Evolutionary conservation across 495 filamentous ascomycete species (phyloP).

Genomic region (Recurvomyces mirabilis): DNA sequence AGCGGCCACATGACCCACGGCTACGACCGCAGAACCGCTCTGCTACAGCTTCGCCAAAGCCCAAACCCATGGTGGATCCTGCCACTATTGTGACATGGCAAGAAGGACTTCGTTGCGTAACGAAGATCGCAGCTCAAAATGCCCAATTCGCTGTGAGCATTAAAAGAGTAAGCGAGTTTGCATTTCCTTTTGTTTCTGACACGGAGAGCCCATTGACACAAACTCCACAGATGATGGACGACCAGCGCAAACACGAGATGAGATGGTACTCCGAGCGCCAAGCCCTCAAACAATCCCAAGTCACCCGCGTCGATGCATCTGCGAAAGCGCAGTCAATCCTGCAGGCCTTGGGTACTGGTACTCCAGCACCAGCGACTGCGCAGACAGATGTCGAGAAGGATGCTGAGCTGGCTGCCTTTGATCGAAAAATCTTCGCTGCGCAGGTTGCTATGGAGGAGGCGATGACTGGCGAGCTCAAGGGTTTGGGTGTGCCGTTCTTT

Average conservation of each 20-base stretch:
- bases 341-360: constrained; percentile 2
- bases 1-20: constrained; percentile 10
- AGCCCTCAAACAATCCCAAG: constrained; percentile 14
- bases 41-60: constrained; percentile 9
- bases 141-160: constrained; percentile 34
- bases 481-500: constrained; percentile 57
- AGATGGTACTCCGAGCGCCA: constrained; percentile 42
- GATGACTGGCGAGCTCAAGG: constrained; percentile 43
- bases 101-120: constrained; percentile 50
- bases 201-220: constrained; percentile 18
- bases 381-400: constrained; percentile 30
- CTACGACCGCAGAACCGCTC: constrained; percentile 13
- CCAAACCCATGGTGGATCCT: constrained; percentile 33
- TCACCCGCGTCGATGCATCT: constrained; percentile 3
- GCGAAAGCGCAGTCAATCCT: constrained; percentile 13
- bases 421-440: constrained; percentile 50
- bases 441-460: constrained; percentile 47
- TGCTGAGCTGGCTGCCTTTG: constrained; percentile 46
- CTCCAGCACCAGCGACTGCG: neutral
- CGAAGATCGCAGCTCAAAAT: constrained; percentile 44
- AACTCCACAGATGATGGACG: constrained; percentile 43
- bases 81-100: constrained; percentile 56
- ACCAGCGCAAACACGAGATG: constrained; percentile 53
- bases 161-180: constrained; percentile 29
- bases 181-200: neutral